These are phyloP conservation scores for Escallonia herrerae DNA, from an alignment of 129 eudicot species.

Conservation along the genomic window DNA sequence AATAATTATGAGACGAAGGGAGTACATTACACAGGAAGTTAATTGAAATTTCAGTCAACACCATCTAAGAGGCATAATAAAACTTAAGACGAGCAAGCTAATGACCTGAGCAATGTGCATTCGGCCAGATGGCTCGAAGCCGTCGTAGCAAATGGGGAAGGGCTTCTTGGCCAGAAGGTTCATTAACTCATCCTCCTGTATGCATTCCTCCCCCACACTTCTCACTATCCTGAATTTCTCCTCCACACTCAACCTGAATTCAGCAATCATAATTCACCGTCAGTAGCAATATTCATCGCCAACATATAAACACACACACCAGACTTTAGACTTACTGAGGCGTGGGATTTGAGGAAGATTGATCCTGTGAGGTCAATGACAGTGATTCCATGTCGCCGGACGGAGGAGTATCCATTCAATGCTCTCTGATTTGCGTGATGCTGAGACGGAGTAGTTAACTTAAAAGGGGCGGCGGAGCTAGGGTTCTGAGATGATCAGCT, in stretches of 20 bases:
- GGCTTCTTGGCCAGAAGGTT: slow-evolving; percentile 64
- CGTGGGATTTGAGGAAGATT: slow-evolving; percentile 14
- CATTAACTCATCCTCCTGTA: slow-evolving; percentile 71
- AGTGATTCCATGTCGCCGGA: slow-evolving; percentile 16
- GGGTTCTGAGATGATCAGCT: no score
- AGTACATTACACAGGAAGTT: no score
- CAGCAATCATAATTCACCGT: neutral
- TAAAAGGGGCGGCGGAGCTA: no score
- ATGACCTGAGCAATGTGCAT: slow-evolving; percentile 92
- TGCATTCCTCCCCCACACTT: slow-evolving; percentile 83
- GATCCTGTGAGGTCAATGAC: slow-evolving; percentile 12
- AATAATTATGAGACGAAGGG: no score
- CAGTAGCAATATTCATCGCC: neutral
- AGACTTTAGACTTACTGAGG: slow-evolving; percentile 5
- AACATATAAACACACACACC: neutral
- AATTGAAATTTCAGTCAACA: no score
- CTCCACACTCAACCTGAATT: slow-evolving; percentile 48
- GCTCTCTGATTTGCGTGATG: no score
- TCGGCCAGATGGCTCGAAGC: slow-evolving; percentile 90
- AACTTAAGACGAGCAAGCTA: neutral
- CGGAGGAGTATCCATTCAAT: neutral
- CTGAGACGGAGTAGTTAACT: no score
- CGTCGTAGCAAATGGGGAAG: slow-evolving; percentile 78
- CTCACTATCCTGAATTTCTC: slow-evolving; percentile 58
- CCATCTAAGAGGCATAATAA: no score